phyloP scores from a whole-genome alignment of 192 early-diverging fungal genomes.

The Gryganskiella cystojenkinii region DNA sequence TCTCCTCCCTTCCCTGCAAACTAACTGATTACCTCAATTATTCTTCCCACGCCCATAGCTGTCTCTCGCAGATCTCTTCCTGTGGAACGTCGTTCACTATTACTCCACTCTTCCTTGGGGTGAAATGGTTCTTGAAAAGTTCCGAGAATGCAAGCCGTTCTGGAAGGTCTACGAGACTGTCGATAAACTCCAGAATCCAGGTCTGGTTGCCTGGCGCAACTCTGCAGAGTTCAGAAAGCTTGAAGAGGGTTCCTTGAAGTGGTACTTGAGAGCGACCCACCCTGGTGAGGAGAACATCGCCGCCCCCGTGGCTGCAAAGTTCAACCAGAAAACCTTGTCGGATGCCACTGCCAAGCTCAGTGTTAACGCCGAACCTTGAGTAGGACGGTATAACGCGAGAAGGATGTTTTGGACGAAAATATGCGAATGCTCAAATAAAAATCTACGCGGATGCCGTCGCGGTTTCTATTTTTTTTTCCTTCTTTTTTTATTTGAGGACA shows the following conservation, averaged over 20 bases:
- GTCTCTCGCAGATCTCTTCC: slow-evolving; percentile 30
- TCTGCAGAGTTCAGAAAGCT: slow-evolving; percentile 13
- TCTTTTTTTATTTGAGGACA: background rate
- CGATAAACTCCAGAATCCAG: slow-evolving; percentile 2
- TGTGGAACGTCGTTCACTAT: slow-evolving; percentile 27
- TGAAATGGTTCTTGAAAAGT: slow-evolving; percentile 12
- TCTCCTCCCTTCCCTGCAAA: too few relatives aligned
- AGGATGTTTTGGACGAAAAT: too few relatives aligned
- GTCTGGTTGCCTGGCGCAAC: slow-evolving; percentile 3
- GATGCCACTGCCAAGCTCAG: too few relatives aligned
- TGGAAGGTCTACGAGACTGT: slow-evolving; percentile 44
- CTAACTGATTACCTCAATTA: background rate
- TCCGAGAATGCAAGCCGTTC: slow-evolving; percentile 7
- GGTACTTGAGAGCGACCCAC: background rate
- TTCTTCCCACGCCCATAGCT: background rate
- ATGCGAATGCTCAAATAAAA: too few relatives aligned
- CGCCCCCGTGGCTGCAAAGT: too few relatives aligned
- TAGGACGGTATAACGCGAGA: too few relatives aligned
- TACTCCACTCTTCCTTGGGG: slow-evolving; percentile 21
- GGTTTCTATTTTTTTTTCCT: background rate
- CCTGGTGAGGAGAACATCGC: too few relatives aligned
- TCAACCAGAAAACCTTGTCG: too few relatives aligned
- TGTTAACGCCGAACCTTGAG: too few relatives aligned
- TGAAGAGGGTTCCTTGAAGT: slow-evolving; percentile 14
- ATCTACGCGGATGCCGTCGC: too few relatives aligned